Evolutionary conservation across 1,139 yeast genomes (phyloP), one percentile per base, ranked within the genome.

Genomic region (Zygoascus sp.): DNA sequence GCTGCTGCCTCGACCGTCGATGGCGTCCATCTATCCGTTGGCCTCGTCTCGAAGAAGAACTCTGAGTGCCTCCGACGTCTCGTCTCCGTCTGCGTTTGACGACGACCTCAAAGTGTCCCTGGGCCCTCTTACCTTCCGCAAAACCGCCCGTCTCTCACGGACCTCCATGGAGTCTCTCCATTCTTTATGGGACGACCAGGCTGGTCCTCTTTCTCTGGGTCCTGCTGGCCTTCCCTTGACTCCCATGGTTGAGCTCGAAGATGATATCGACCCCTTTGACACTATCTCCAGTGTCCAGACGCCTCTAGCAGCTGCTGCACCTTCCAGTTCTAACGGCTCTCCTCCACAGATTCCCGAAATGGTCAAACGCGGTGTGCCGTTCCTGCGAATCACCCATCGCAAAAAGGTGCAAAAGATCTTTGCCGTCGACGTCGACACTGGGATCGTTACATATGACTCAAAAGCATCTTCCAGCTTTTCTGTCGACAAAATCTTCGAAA

Each of bases 401-500:
- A 84, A 88, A 50, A 77, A 75, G 56, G 79, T 80, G 34, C 74
- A 81, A 53, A 68, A 77, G 28, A 67, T 73, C 15, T 74, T 79
- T 52, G 62, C 57, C 34, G 58, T 79, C 5, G 73, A 77, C 57
- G 70, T 60, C 1, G 75, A 70, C 10, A 57, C 64, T 10, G 79
- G 79, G 4, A 53, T 66, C 1, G 63, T 79, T 15, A 63, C 72
- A 1, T 83, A 90, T 85, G 77, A 74, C 49, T 66, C 59, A 15
- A 60, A 68, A 51, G 72, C 71, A 46, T 61, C 73, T 11, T 75
- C 78, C 19, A 73, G 68, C 41, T 70, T 89, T 49, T 69, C 75
- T n/a, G 70, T 88, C 13, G 96, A 86, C 61, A 79, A 80, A 47
- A 83, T 92, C 37, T 79, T 80, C 54, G 82, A 80, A 48, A 75